Evolutionary conservation across 257 asterid species (phyloP).

Genomic region (Plantago ovata): DNA sequence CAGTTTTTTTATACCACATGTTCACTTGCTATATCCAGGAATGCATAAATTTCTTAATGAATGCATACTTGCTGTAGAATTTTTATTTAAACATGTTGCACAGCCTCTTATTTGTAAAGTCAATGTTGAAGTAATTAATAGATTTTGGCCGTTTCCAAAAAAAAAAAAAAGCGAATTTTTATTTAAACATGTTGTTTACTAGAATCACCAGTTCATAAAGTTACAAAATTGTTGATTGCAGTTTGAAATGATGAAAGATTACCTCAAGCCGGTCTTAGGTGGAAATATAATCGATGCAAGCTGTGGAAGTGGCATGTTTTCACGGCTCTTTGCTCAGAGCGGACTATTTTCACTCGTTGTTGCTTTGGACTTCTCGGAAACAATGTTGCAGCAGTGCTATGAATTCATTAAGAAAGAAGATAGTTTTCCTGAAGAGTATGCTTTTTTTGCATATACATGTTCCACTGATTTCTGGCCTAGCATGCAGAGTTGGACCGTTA

Average conservation of each 20-base stretch:
- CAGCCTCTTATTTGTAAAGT: too few relatives aligned
- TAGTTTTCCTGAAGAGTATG: conserved; percentile 67
- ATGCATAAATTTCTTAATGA: not conserved
- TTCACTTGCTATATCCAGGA: conserved; percentile 2
- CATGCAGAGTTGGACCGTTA: not conserved
- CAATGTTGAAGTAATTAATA: too few relatives aligned
- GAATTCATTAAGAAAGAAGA: conserved; percentile 74
- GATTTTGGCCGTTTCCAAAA: too few relatives aligned
- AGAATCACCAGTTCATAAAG: not conserved
- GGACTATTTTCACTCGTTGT: conserved; percentile 67
- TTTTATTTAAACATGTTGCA: too few relatives aligned
- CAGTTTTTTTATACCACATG: not conserved
- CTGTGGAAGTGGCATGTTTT: conserved; percentile 85
- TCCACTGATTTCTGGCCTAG: not conserved
- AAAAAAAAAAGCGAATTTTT: too few relatives aligned
- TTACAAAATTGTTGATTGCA: conserved; percentile 32
- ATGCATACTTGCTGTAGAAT: too few relatives aligned
- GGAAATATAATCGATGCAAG: conserved; percentile 88
- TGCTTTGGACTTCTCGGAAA: conserved; percentile 78
- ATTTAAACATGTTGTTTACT: not conserved
- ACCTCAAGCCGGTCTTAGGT: conserved; percentile 68
- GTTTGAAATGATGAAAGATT: conserved; percentile 74
- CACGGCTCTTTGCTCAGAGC: conserved; percentile 73
- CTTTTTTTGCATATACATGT: not conserved
- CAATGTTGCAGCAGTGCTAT: conserved; percentile 73